A percentile compares a stretch with the other conserved stretches of the same genome.
phyloP scores from a whole-genome alignment of 495 filamentous ascomycete species.

The Penicillium angulare region DNA sequence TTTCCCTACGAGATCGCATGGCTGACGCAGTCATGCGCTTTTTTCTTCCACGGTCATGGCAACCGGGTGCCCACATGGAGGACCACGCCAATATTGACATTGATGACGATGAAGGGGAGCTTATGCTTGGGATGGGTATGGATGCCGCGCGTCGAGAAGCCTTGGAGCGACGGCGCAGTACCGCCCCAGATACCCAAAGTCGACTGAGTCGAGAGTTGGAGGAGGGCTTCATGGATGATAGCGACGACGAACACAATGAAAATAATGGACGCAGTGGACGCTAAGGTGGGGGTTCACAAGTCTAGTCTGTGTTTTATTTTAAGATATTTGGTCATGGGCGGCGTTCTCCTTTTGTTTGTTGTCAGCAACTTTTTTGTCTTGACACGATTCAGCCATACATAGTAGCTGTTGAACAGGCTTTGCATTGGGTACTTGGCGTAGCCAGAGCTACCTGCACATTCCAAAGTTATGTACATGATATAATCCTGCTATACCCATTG shows the following conservation, averaged over 20 bases:
- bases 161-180: conserved; percentile 45
- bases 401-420: too few species aligned
- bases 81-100: conserved; percentile 63
- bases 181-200: conserved; percentile 40
- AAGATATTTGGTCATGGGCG: conserved; percentile 6
- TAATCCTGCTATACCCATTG: too few species aligned
- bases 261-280: neutral
- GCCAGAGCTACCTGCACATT: too few species aligned
- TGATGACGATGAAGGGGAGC: conserved; percentile 65
- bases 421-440: too few species aligned
- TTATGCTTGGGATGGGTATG: conserved; percentile 59
- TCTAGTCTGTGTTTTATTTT: too few species aligned
- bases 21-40: conserved; percentile 53
- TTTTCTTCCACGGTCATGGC: conserved; percentile 57
- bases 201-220: conserved; percentile 80
- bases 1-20: conserved; percentile 60
- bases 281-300: too few species aligned
- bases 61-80: conserved; percentile 38
- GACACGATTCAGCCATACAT: neutral
- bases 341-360: conserved; percentile 9
- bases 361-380: neutral
- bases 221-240: conserved; percentile 80
- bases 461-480: too few species aligned
- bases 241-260: conserved; percentile 58
- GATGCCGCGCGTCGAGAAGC: conserved; percentile 49